Percentiles rank a stretch among this genome's conserved stretches.
phyloP scores from a whole-genome alignment of 2,329 filamentous ascomycete genomes.

The Calonectria hongkongensis region DNA sequence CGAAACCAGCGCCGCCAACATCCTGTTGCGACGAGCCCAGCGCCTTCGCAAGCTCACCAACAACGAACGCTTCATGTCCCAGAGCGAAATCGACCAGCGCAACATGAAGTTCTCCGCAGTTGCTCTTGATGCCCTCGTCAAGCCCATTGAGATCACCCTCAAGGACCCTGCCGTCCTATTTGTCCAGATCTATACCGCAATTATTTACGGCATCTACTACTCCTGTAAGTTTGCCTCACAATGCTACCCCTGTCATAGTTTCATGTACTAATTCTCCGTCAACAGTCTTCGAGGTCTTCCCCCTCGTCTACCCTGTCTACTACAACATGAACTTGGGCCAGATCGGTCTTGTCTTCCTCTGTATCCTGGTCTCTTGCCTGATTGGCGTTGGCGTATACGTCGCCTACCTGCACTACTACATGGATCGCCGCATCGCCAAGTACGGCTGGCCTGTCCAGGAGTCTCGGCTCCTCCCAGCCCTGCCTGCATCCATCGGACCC shows the following conservation, averaged over 20 bases:
- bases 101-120: slow-evolving; percentile 69
- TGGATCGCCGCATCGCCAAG: slow-evolving; percentile 69
- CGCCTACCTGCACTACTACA: slow-evolving; percentile 70
- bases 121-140: slow-evolving; percentile 74
- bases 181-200: slow-evolving; percentile 76
- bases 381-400: slow-evolving; percentile 70
- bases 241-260: neutral
- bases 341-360: slow-evolving; percentile 76
- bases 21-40: slow-evolving; percentile 76
- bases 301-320: slow-evolving; percentile 75
- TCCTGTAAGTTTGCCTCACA: slow-evolving; percentile 61
- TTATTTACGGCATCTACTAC: slow-evolving; percentile 78
- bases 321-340: slow-evolving; percentile 77
- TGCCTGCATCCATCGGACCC: slow-evolving; percentile 71
- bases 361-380: slow-evolving; percentile 74
- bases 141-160: slow-evolving; percentile 76
- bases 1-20: slow-evolving; percentile 76
- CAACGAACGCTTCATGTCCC: slow-evolving; percentile 73
- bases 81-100: slow-evolving; percentile 79
- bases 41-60: slow-evolving; percentile 78
- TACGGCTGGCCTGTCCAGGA: slow-evolving; percentile 72
- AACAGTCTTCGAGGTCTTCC: slow-evolving; percentile 78
- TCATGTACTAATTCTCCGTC: slow-evolving; percentile 22
- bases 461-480: slow-evolving; percentile 72
- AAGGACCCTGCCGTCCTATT: slow-evolving; percentile 79